Conservation (phyloP, 768 basidiomycete genomes). For the Solioccasus polychromus region DNA sequence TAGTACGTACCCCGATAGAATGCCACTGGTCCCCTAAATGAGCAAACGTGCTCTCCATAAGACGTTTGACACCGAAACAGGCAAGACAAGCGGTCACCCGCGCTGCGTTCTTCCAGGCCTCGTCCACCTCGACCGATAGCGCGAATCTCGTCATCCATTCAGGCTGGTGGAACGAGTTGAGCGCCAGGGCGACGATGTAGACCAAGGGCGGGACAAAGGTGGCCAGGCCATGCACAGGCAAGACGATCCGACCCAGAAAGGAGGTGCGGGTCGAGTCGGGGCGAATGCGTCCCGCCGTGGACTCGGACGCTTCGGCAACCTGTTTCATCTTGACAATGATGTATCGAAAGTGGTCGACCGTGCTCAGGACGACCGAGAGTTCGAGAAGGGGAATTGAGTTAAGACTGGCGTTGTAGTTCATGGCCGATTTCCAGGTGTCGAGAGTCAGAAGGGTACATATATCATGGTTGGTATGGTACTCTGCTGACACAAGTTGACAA, state of each 20-base stretch:
- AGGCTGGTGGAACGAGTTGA: slow-evolving; percentile 28
- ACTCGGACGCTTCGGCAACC: background rate
- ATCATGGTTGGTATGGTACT: too few species aligned
- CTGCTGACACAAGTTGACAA: too few species aligned
- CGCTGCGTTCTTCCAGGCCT: slow-evolving; percentile 9
- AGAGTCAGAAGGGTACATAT: too few species aligned
- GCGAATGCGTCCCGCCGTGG: slow-evolving; percentile 15
- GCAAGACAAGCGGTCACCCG: slow-evolving; percentile 22
- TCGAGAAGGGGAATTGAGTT: too few species aligned
- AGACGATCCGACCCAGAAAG: slow-evolving; percentile 21
- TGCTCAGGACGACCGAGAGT: slow-evolving; percentile 12
- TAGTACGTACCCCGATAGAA: slow-evolving; percentile 20
- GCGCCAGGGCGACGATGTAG: slow-evolving; percentile 21
- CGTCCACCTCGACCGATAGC: slow-evolving; percentile 9
- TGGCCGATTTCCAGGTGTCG: too few species aligned
- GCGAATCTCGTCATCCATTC: slow-evolving; percentile 27
- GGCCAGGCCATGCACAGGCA: slow-evolving; percentile 24
- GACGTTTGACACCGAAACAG: slow-evolving; percentile 2
- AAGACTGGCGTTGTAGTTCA: too few species aligned
- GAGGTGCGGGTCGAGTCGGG: slow-evolving; percentile 12
- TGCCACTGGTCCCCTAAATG: slow-evolving; percentile 30
- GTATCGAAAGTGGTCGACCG: slow-evolving; percentile 7
- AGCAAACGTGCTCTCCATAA: background rate
- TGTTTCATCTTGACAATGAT: background rate
- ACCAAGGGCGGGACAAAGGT: slow-evolving; percentile 17